Evolutionary conservation across 768 basidiomycete species (phyloP), one percentile per base, ranked within the genome.

Genomic region (Xerocomellus dryophilus): DNA sequence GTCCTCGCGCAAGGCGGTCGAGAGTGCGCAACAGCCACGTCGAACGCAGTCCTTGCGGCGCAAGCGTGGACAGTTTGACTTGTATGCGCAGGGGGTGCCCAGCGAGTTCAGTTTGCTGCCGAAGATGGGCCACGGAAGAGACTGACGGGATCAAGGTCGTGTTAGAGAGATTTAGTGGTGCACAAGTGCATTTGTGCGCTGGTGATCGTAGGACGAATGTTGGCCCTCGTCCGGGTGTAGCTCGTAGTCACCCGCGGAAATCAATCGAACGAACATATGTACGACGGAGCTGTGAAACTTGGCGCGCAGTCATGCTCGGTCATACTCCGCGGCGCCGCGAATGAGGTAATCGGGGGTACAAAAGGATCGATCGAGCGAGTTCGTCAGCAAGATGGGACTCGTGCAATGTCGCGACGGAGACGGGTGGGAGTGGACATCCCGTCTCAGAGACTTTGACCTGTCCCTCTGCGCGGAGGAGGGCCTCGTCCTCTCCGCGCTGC

Each of bases 381-480:
- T 49, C 39, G 18, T 55, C 45, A 27, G 39, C 31, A 31, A 7
- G 41, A 80, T 79, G 78, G 68, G 71, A 11, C 63, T 57, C 8
- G 7, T 63, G 53, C 45, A 55, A 12, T 87, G 86, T 63, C 75
- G 66, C 43, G 78, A 85, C 62, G 40, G 53, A 9, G 86, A 91
- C 58, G 88, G 89, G 51, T 91, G 89, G 85, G 68, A 66, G 9
- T 72, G 78, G 15, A 71, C 83, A 17, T 93, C 91, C 0, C 66
- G 54, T 0, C 60, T 71, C 0, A 79, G 91, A 49, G 73, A 78
- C 14, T 90, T 93, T 66, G 93, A 95, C 67, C 59, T 85, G 9
- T 90, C 92, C 1, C 79, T 82, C 14, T 96, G 93, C 67, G 90
- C 87, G 58, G 87, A 95, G 61, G 86, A 92, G 58, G 86, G 83